Conservation (phyloP, 371 early-diverging fungal species). For the Gilbertella persicaria region DNA sequence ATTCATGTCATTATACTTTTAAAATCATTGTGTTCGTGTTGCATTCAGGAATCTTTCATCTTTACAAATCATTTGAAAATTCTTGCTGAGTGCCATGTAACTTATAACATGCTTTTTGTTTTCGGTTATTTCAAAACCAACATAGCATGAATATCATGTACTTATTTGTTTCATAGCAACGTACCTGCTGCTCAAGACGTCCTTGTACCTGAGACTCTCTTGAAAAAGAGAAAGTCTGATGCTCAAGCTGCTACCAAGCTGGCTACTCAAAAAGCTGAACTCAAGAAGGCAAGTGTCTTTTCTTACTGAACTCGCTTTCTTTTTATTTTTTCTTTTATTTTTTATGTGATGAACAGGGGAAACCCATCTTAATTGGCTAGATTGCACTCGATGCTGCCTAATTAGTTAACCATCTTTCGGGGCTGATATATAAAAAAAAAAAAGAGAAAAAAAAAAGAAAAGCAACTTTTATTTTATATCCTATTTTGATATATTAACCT, state of each 20-base stretch:
- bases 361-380: constrained; percentile 31
- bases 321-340: constrained; percentile 1
- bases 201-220: constrained; percentile 92
- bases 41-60: constrained; percentile 7
- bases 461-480: neutral
- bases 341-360: constrained; percentile 23
- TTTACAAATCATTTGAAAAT: neutral
- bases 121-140: neutral
- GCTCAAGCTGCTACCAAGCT: constrained; percentile 83
- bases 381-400: constrained; percentile 53
- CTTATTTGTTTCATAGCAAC: constrained; percentile 34
- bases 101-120: neutral
- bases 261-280: constrained; percentile 60
- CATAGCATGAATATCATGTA: constrained; percentile 3
- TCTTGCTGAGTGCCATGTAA: constrained; percentile 14
- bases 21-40: constrained; percentile 11
- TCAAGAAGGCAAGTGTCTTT: constrained; percentile 64
- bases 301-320: too few species aligned
- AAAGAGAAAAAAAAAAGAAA: neutral
- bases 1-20: constrained; percentile 4
- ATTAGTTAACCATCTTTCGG: constrained; percentile 74
- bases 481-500: neutral
- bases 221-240: constrained; percentile 94
- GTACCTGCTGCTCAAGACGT: constrained; percentile 68
- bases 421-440: constrained; percentile 44